A percentile compares a stretch with the other conserved stretches of the same genome.
These are phyloP conservation scores for Mycena citricolor DNA, from an alignment of 1,284 basidiomycete genomes.

Conservation along the genomic window DNA sequence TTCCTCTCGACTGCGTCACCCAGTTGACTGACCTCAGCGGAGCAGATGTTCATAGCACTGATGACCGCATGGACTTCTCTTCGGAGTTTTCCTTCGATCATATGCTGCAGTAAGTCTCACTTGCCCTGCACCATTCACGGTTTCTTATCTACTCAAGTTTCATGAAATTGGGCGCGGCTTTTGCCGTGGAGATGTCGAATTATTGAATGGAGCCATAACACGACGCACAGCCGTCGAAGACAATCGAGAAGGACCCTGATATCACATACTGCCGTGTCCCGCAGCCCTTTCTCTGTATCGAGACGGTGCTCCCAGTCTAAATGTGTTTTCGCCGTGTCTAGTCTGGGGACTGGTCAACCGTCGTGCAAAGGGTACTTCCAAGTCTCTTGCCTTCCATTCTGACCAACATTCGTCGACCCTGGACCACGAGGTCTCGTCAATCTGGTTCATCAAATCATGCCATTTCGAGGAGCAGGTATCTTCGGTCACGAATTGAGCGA, in stretches of 20 bases:
- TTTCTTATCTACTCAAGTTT: conserved; percentile 39
- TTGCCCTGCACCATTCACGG: background rate
- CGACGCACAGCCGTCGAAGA: too few species aligned
- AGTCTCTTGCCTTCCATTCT: conserved; percentile 12
- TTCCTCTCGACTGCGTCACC: conserved; percentile 4
- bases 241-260: too few species aligned
- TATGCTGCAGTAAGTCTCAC: conserved; percentile 21
- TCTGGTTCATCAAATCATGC: conserved; percentile 16
- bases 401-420: conserved; percentile 15
- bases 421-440: conserved; percentile 17
- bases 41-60: conserved; percentile 41
- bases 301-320: conserved; percentile 20
- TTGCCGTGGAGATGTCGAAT: conserved; percentile 40
- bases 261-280: too few species aligned
- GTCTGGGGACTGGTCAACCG: background rate
- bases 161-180: conserved; percentile 45
- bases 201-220: conserved; percentile 15
- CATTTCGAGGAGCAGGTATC: conserved; percentile 14
- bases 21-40: background rate
- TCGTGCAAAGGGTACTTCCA: too few species aligned
- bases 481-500: conserved; percentile 21
- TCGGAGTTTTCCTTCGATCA: conserved; percentile 37
- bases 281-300: conserved; percentile 13
- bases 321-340: conserved; percentile 18
- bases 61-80: conserved; percentile 40